These are phyloP conservation scores for Tricholoma sp. DNA, from an alignment of 768 basidiomycete genomes.

Conservation along the genomic window DNA sequence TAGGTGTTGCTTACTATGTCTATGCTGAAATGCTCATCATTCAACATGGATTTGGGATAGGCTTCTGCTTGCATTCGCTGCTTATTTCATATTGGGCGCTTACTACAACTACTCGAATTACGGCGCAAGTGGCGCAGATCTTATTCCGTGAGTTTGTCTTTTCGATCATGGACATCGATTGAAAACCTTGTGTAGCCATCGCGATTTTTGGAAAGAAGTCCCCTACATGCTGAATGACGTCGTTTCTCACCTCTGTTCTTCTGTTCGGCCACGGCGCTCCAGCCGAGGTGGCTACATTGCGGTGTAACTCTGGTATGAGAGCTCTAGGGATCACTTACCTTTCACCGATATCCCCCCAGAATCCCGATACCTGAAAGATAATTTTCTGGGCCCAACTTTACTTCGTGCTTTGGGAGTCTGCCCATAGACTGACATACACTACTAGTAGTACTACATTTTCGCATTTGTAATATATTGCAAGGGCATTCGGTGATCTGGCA, in stretches of 20 bases:
- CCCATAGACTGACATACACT: not conserved
- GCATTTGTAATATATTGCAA: not conserved
- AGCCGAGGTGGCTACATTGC: slow-evolving; percentile 70
- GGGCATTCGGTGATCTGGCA: too few species aligned
- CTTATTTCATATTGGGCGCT: slow-evolving; percentile 74
- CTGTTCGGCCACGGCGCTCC: slow-evolving; percentile 59
- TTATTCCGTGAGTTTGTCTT: slow-evolving; percentile 65
- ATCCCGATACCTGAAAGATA: slow-evolving; percentile 3
- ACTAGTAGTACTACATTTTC: not conserved
- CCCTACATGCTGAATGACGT: slow-evolving; percentile 83
- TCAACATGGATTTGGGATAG: slow-evolving; percentile 25
- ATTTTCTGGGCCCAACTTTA: not conserved
- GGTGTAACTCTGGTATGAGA: slow-evolving; percentile 43
- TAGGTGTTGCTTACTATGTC: not conserved
- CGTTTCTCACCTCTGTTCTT: slow-evolving; percentile 69
- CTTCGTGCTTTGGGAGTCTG: not conserved
- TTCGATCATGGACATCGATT: slow-evolving; percentile 4
- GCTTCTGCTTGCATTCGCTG: slow-evolving; percentile 56
- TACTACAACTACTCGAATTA: slow-evolving; percentile 89
- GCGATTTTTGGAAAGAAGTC: slow-evolving; percentile 87
- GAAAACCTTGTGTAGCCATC: slow-evolving; percentile 51
- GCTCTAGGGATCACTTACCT: not conserved
- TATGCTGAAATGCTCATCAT: not conserved
- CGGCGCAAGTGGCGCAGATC: slow-evolving; percentile 75
- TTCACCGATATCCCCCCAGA: not conserved